phyloP scores from a whole-genome alignment of 176 grass and related monocot genomes.

The Areca catechu region DNA sequence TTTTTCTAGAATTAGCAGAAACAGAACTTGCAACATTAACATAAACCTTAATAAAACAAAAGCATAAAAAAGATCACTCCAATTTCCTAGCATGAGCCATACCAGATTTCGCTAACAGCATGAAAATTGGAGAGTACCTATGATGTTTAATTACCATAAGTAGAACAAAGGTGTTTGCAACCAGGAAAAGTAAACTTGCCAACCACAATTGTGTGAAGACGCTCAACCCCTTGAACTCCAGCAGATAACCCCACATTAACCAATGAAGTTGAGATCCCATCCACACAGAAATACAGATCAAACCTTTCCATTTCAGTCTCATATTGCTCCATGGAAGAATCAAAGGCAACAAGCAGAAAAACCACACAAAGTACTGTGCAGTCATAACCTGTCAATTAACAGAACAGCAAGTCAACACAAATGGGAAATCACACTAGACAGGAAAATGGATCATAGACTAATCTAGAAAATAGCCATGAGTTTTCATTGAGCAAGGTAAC shows the following conservation, averaged over 20 bases:
- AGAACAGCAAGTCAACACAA: constrained; percentile 9
- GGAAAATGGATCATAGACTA: too few relatives aligned
- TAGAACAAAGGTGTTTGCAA: constrained; percentile 52
- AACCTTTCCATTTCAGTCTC: constrained; percentile 64
- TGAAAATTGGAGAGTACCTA: constrained; percentile 45
- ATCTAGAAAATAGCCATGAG: too few relatives aligned
- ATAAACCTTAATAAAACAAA: neutral
- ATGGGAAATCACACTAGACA: too few relatives aligned
- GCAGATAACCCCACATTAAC: constrained; percentile 89
- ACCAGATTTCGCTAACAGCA: neutral
- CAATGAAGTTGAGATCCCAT: constrained; percentile 88
- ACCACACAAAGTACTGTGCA: constrained; percentile 86
- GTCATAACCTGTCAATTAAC: constrained; percentile 49
- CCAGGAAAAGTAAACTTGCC: constrained; percentile 69
- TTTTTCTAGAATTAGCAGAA: too few relatives aligned
- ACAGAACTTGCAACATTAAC: too few relatives aligned
- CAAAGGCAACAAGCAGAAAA: constrained; percentile 80
- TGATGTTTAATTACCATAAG: constrained; percentile 66
- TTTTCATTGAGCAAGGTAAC: too few relatives aligned
- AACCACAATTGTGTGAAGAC: constrained; percentile 75
- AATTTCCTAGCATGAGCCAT: constrained; percentile 22
- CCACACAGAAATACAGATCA: constrained; percentile 58
- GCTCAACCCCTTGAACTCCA: constrained; percentile 81
- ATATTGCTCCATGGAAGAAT: constrained; percentile 79
- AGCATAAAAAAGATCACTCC: constrained; percentile 13